Conservation (phyloP, 2,329 filamentous ascomycete genomes). For the Fusarium piperis region DNA sequence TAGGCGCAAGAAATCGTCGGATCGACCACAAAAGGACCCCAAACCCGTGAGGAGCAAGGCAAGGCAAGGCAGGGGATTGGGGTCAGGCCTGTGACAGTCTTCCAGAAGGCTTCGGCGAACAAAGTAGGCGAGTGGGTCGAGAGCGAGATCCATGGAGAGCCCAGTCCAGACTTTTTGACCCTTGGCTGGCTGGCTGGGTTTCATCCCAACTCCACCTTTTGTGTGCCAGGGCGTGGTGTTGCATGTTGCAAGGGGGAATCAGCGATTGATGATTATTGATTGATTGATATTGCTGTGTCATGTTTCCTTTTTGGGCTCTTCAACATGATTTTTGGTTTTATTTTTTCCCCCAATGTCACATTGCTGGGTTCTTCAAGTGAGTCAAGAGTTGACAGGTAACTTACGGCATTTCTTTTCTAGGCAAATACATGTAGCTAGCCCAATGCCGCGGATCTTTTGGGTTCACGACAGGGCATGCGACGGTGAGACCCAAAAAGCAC, state of each 20-base stretch:
- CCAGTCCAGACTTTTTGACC: no score
- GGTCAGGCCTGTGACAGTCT: conserved; percentile 26
- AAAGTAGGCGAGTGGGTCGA: conserved; percentile 1
- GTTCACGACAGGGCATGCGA: background rate
- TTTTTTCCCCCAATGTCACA: background rate
- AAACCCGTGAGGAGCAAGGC: conserved; percentile 15
- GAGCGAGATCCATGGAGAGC: background rate
- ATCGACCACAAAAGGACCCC: conserved; percentile 23
- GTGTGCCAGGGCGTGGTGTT: background rate
- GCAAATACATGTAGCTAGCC: background rate
- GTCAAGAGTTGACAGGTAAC: background rate
- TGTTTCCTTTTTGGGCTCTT: conserved; percentile 6
- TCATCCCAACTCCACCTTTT: background rate
- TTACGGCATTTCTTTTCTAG: background rate
- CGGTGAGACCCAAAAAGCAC: background rate
- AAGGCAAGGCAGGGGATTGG: background rate
- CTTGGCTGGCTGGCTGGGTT: conserved; percentile 7
- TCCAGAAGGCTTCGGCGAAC: conserved; percentile 36
- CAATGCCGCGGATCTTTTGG: background rate
- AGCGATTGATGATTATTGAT: background rate
- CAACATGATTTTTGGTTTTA: background rate
- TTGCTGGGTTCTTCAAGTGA: background rate
- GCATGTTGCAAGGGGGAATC: background rate
- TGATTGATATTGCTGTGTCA: conserved; percentile 2
- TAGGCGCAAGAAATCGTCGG: background rate